These are phyloP conservation scores for Colletotrichum sublineola DNA, from an alignment of 2,329 filamentous ascomycete genomes.

Conservation along the genomic window DNA sequence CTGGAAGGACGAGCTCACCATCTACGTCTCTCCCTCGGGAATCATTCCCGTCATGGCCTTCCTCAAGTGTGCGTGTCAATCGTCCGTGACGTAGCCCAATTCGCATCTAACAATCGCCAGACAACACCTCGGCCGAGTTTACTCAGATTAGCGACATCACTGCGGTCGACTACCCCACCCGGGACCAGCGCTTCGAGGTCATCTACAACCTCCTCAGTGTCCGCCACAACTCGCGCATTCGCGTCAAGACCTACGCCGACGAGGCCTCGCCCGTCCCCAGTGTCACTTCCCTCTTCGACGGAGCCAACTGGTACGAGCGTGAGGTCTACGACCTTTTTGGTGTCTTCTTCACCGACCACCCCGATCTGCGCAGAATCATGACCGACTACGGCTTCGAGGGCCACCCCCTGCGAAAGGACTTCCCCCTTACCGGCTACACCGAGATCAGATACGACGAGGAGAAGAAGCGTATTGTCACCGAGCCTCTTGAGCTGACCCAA, in stretches of 20 bases:
- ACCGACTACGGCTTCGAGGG: constrained; percentile 99
- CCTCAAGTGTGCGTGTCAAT: constrained; percentile 75
- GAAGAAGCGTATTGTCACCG: constrained; percentile 99
- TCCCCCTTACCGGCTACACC: constrained; percentile 97
- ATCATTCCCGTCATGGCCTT: constrained; percentile 94
- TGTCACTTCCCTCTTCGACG: constrained; percentile 87
- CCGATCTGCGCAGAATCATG: constrained; percentile 97
- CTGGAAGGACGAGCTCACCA: constrained; percentile 98
- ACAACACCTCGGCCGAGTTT: constrained; percentile 97
- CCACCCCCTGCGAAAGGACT: constrained; percentile 97
- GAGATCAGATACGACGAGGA: constrained; percentile 99
- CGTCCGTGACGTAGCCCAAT: neutral
- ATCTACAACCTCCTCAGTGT: constrained; percentile 98
- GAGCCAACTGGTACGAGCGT: constrained; percentile 98
- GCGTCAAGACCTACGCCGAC: constrained; percentile 98
- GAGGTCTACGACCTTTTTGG: constrained; percentile 98
- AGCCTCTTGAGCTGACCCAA: constrained; percentile 97
- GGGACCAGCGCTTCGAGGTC: constrained; percentile 95
- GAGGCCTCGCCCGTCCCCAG: constrained; percentile 94
- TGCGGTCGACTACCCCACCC: constrained; percentile 94
- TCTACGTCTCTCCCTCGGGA: constrained; percentile 90
- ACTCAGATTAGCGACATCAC: constrained; percentile 95
- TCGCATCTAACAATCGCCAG: constrained; percentile 54
- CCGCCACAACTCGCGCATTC: constrained; percentile 94
- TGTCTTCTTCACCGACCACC: constrained; percentile 95